Evolutionary conservation across 352 stramenopile species (phyloP).

Genomic region (Pythium oligandrum): DNA sequence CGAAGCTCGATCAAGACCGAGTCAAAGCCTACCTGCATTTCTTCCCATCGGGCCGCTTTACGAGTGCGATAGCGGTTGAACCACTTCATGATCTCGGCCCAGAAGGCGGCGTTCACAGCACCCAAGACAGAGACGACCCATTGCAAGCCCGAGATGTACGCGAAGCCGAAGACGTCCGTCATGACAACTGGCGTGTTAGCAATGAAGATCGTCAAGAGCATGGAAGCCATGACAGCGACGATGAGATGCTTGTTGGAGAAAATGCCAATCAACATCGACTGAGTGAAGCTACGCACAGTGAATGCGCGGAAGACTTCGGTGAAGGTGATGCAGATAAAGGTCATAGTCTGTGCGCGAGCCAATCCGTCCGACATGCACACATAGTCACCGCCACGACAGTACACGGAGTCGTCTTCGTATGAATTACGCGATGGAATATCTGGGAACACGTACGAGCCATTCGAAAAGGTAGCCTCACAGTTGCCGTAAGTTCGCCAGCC

Average conservation of each 20-base stretch:
- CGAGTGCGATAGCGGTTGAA: slow-evolving; percentile 33
- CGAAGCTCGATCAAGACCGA: slow-evolving; percentile 17
- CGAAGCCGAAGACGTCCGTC: slow-evolving; percentile 60
- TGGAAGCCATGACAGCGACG: slow-evolving; percentile 41
- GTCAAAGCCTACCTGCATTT: slow-evolving; percentile 44
- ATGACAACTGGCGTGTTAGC: slow-evolving; percentile 53
- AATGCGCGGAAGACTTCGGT: slow-evolving; percentile 75
- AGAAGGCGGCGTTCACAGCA: slow-evolving; percentile 49
- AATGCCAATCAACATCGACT: slow-evolving; percentile 53
- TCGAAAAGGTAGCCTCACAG: slow-evolving; percentile 30
- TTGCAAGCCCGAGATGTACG: slow-evolving; percentile 56
- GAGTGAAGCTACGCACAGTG: slow-evolving; percentile 68
- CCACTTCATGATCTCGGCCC: slow-evolving; percentile 51
- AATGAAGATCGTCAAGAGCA: slow-evolving; percentile 46
- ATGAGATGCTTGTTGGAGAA: slow-evolving; percentile 69
- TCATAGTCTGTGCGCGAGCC: slow-evolving; percentile 67
- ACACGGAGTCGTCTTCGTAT: slow-evolving; percentile 33
- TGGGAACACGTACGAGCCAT: slow-evolving; percentile 52
- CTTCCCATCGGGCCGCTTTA: slow-evolving; percentile 32
- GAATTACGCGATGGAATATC: slow-evolving; percentile 18
- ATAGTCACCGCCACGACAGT: slow-evolving; percentile 55
- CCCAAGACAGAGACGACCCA: slow-evolving; percentile 34
- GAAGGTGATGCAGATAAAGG: slow-evolving; percentile 58
- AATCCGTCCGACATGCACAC: slow-evolving; percentile 55
- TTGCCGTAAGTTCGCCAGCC: slow-evolving; percentile 59